These are phyloP conservation scores for Limnanthes douglasii DNA, from an alignment of 345 rosid genomes.

Conservation along the genomic window DNA sequence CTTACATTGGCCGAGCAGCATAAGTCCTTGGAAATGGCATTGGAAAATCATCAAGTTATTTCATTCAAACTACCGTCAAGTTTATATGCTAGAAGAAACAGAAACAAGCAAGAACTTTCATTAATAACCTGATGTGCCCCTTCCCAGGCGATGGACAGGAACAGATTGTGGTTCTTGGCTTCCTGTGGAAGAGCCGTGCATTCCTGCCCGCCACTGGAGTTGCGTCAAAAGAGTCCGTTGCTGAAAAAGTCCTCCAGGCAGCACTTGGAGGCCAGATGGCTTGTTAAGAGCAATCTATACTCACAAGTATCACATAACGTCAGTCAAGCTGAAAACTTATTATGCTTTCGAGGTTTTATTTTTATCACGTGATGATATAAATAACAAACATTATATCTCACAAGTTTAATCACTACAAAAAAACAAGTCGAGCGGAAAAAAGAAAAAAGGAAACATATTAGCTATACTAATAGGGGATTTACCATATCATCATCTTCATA, in stretches of 20 bases:
- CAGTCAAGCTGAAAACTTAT: too few relatives aligned
- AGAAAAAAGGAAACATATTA: neutral
- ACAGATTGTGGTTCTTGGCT: conserved; percentile 36
- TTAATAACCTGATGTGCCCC: conserved; percentile 79
- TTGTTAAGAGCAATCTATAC: conserved; percentile 72
- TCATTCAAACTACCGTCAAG: too few relatives aligned
- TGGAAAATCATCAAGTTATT: too few relatives aligned
- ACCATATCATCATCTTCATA: conserved; percentile 76
- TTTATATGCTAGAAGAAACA: too few relatives aligned
- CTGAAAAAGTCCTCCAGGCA: conserved; percentile 92
- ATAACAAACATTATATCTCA: too few relatives aligned
- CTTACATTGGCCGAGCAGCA: too few relatives aligned
- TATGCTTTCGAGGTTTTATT: too few relatives aligned
- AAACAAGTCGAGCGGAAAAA: neutral
- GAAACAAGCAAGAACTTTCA: neutral
- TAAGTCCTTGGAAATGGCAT: too few relatives aligned
- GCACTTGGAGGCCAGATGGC: conserved; percentile 88
- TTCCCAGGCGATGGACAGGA: conserved; percentile 85
- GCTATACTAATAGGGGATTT: conserved; percentile 5
- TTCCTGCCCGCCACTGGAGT: conserved; percentile 46
- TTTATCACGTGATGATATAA: too few relatives aligned
- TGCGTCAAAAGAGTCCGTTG: conserved; percentile 73
- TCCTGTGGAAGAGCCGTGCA: conserved; percentile 13
- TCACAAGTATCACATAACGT: conserved; percentile 6
- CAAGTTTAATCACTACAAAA: conserved; percentile 8